Evolutionary conservation across 306 rosid species (phyloP).

Genomic region (Myrica gale): DNA sequence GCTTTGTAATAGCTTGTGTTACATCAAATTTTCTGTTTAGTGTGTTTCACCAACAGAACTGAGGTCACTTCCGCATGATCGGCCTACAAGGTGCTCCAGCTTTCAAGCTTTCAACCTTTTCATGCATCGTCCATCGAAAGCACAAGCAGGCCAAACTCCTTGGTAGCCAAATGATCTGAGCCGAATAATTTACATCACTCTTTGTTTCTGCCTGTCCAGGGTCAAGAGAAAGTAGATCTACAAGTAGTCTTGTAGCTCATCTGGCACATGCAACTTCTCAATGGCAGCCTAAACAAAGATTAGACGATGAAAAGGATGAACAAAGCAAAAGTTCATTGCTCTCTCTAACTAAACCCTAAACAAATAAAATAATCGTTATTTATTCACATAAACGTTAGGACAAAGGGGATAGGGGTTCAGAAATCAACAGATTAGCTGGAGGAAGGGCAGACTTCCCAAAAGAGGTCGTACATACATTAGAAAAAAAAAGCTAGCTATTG

Average conservation of each 20-base stretch:
- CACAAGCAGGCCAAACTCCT: conserved; percentile 50
- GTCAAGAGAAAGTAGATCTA: conserved; percentile 31
- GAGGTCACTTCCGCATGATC: no score
- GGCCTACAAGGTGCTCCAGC: neutral
- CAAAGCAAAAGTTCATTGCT: neutral
- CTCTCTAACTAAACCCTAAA: neutral
- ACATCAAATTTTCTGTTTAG: no score
- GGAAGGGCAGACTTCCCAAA: neutral
- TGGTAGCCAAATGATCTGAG: conserved; percentile 31
- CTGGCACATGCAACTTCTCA: conserved; percentile 94
- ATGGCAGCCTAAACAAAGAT: conserved; percentile 77
- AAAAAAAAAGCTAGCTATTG: neutral
- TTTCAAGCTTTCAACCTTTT: conserved; percentile 28
- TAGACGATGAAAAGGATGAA: conserved; percentile 7
- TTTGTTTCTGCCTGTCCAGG: conserved; percentile 21
- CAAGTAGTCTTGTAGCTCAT: conserved; percentile 82
- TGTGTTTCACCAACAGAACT: no score
- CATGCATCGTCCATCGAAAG: conserved; percentile 49
- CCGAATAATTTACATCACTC: conserved; percentile 33
- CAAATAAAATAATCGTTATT: no score
- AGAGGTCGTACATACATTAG: neutral
- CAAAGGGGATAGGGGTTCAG: neutral
- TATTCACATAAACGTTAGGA: no score
- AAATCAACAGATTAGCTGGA: conserved; percentile 3
- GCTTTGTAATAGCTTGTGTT: no score